A percentile compares a stretch with the other conserved stretches of the same genome.
Evolutionary conservation across 768 basidiomycete genomes (phyloP).

Genomic region (Lactifluus rugatus): DNA sequence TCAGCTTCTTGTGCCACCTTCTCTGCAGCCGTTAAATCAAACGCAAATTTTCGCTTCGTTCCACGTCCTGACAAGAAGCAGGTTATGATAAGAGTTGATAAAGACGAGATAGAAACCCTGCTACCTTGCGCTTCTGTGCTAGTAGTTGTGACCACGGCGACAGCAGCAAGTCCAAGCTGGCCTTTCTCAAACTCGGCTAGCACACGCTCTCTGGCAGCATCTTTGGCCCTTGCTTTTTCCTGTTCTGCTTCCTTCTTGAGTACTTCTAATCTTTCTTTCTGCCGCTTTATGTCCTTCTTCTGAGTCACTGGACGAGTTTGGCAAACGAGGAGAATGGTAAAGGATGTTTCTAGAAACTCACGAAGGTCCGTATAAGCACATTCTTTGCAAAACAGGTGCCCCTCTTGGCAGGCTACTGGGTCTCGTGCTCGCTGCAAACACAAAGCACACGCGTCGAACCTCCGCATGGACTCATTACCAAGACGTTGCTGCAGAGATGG

Average conservation of each 20-base stretch:
- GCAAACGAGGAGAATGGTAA: neutral
- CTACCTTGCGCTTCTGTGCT: constrained; percentile 31
- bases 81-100: neutral
- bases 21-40: constrained; percentile 66
- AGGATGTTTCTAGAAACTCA: constrained; percentile 30
- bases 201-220: constrained; percentile 81
- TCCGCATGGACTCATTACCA: constrained; percentile 88
- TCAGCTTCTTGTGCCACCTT: constrained; percentile 71
- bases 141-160: constrained; percentile 33
- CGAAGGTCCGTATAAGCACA: constrained; percentile 81
- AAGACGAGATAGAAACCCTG: constrained; percentile 21
- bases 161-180: constrained; percentile 59
- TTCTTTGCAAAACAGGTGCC: constrained; percentile 94
- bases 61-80: constrained; percentile 36
- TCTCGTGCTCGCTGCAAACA: constrained; percentile 79
- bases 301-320: constrained; percentile 52
- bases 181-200: constrained; percentile 83
- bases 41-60: constrained; percentile 78
- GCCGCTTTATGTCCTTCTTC: constrained; percentile 88
- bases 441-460: constrained; percentile 83
- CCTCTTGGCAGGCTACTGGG: constrained; percentile 72
- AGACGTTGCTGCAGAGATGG: constrained; percentile 49
- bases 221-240: constrained; percentile 57
- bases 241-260: constrained; percentile 73
- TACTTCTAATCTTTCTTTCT: constrained; percentile 67